These are phyloP conservation scores for Pelargonium myrrhifolium DNA, from an alignment of 441 rosid genomes.

Conservation along the genomic window DNA sequence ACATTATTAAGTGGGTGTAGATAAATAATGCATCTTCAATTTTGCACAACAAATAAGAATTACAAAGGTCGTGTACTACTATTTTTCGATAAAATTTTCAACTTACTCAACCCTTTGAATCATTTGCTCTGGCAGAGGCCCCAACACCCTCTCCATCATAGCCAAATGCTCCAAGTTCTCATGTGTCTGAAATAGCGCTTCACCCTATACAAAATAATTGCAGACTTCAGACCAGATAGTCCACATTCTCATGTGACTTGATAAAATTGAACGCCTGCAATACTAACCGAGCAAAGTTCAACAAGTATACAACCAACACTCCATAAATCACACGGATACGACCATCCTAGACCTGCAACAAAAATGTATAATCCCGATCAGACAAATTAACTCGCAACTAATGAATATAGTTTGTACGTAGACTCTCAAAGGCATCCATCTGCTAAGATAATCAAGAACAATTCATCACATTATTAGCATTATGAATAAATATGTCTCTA, in stretches of 20 bases:
- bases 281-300: conserved; percentile 72
- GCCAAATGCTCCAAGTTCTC: conserved; percentile 86
- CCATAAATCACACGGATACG: conserved; percentile 80
- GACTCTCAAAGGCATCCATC: too few relatives aligned
- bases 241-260: neutral
- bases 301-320: conserved; percentile 75
- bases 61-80: too few relatives aligned
- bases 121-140: conserved; percentile 60
- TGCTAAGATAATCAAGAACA: too few relatives aligned
- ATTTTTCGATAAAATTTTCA: too few relatives aligned
- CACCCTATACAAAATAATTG: conserved; percentile 41
- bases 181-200: conserved; percentile 82
- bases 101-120: conserved; percentile 61
- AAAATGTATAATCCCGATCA: too few relatives aligned
- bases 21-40: too few relatives aligned
- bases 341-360: conserved; percentile 70
- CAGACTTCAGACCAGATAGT: neutral
- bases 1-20: too few relatives aligned
- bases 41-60: too few relatives aligned
- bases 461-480: too few relatives aligned
- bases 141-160: conserved; percentile 84
- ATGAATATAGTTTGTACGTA: too few relatives aligned
- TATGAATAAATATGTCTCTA: too few relatives aligned
- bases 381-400: too few relatives aligned
- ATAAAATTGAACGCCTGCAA: neutral